Evolutionary conservation across 75 land plant genomes (phyloP).

Genomic region (Picea sitchensis): DNA sequence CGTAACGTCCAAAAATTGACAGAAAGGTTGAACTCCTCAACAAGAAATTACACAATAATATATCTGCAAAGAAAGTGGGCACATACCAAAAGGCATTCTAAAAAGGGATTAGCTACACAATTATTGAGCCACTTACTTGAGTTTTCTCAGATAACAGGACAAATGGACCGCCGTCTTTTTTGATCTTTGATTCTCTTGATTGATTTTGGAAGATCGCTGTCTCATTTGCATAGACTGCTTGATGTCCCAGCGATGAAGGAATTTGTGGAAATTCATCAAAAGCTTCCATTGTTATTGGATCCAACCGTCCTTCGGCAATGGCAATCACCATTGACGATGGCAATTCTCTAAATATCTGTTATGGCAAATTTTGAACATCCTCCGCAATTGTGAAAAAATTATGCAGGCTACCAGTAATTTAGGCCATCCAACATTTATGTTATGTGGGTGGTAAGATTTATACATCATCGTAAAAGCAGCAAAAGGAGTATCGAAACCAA

Average conservation of each 20-base stretch:
- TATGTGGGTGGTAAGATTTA: neutral
- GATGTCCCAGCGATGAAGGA: neutral
- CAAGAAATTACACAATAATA: neutral
- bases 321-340: constrained; percentile 58
- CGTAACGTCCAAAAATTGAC: neutral
- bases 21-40: neutral
- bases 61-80: neutral
- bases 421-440: neutral
- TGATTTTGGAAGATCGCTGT: neutral
- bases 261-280: constrained; percentile 26
- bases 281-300: constrained; percentile 67
- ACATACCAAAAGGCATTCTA: neutral
- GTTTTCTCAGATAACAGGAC: neutral
- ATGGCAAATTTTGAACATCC: neutral
- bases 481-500: neutral
- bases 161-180: neutral
- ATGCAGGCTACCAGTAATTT: neutral
- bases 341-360: constrained; percentile 37
- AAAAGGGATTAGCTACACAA: neutral
- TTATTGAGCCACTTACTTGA: neutral
- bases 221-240: neutral
- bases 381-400: neutral
- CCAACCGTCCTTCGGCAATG: constrained; percentile 69
- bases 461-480: neutral
- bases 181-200: neutral